These are phyloP conservation scores for Neonectria faginata DNA, from an alignment of 2,329 filamentous ascomycete species.

Conservation along the genomic window DNA sequence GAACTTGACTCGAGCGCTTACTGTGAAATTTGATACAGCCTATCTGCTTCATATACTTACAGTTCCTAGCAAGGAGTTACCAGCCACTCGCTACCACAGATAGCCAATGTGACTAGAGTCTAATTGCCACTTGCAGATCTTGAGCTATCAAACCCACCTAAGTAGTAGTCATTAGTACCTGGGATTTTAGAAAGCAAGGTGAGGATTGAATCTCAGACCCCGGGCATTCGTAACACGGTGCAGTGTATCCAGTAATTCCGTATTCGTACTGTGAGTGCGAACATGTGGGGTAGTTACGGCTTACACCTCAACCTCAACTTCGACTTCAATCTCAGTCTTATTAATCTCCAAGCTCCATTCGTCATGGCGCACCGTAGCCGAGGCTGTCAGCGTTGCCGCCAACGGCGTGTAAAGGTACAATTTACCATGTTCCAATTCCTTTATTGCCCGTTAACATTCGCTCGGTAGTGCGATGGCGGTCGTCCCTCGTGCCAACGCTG, in stretches of 20 bases:
- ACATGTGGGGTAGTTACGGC: neutral
- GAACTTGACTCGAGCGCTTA: neutral
- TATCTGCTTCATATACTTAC: too few relatives aligned
- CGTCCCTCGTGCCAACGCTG: slow-evolving; percentile 51
- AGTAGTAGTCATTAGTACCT: neutral
- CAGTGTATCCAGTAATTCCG: neutral
- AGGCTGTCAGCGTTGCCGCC: neutral
- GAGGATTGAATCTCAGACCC: neutral
- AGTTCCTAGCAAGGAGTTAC: too few relatives aligned
- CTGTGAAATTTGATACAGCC: neutral
- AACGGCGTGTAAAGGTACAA: neutral
- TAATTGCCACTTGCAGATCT: neutral
- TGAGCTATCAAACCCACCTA: neutral
- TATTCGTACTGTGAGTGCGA: neutral
- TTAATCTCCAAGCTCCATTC: neutral
- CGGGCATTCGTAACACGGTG: neutral
- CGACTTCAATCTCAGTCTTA: neutral
- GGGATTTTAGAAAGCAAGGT: neutral
- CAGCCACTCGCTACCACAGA: too few relatives aligned
- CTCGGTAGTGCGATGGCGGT: neutral
- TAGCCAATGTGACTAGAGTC: too few relatives aligned
- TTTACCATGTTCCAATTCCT: neutral
- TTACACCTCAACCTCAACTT: neutral
- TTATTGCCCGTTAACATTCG: neutral
- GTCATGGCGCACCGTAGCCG: neutral